A percentile compares a stretch with the other conserved stretches of the same genome.
These are phyloP conservation scores for Calonectria henricotiae DNA, from an alignment of 2,329 filamentous ascomycete genomes.

Conservation along the genomic window DNA sequence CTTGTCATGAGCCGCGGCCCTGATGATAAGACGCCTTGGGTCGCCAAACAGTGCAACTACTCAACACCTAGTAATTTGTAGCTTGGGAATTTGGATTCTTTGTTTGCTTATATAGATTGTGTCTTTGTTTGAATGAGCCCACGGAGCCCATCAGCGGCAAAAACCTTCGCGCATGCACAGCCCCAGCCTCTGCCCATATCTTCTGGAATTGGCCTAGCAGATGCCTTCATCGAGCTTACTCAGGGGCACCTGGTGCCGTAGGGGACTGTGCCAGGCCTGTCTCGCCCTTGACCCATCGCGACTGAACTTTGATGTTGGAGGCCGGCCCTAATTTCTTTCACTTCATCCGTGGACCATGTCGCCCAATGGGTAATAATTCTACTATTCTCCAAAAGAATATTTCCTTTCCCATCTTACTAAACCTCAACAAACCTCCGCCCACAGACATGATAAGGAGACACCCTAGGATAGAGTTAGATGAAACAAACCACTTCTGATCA, in stretches of 20 bases:
- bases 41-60: background rate
- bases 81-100: background rate
- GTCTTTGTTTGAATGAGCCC: background rate
- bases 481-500: background rate
- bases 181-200: background rate
- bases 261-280: too few species aligned
- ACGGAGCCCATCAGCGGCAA: background rate
- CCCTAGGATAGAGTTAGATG: slow-evolving; percentile 3
- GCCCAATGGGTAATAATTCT: background rate
- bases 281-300: background rate
- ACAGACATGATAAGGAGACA: background rate
- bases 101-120: slow-evolving; percentile 18
- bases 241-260: background rate
- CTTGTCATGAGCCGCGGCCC: background rate
- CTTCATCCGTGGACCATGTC: background rate
- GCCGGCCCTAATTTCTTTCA: background rate
- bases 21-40: background rate
- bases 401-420: background rate
- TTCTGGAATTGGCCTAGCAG: background rate
- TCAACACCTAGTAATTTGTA: background rate
- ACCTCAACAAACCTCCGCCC: background rate
- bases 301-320: background rate
- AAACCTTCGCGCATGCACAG: background rate
- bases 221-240: slow-evolving; percentile 2
- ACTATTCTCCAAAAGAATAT: background rate